Evolutionary conservation across 2,329 filamentous ascomycete genomes (phyloP).

Genomic region (Botrytis tulipae): DNA sequence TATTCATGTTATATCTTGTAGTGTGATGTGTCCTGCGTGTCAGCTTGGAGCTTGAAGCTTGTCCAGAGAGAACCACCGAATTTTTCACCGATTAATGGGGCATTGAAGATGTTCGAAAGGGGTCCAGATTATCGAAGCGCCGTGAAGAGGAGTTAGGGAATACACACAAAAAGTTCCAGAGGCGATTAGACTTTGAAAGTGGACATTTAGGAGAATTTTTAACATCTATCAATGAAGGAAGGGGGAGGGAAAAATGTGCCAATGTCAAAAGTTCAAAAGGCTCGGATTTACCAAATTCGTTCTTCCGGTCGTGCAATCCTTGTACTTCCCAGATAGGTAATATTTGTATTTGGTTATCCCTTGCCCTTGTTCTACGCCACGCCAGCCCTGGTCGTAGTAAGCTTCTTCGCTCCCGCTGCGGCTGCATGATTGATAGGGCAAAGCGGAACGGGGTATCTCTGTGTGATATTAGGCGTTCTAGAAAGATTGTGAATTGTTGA

Average conservation of each 20-base stretch:
- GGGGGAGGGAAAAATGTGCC: neutral
- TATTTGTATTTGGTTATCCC: neutral
- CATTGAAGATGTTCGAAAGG: constrained; percentile 4
- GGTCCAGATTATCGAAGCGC: constrained; percentile 15
- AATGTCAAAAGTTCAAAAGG: constrained; percentile 4
- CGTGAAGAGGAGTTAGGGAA: neutral
- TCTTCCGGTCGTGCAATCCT: constrained; percentile 9
- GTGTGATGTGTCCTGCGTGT: constrained; percentile 16
- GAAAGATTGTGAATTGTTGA: constrained; percentile 6
- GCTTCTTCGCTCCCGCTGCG: constrained; percentile 5
- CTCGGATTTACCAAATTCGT: constrained; percentile 17
- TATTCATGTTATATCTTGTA: neutral
- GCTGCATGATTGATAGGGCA: constrained; percentile 6
- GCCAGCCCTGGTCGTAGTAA: neutral
- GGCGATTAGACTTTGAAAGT: constrained; percentile 12
- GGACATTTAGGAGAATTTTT: constrained; percentile 6
- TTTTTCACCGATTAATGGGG: constrained; percentile 10
- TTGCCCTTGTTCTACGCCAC: neutral
- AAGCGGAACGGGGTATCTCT: neutral
- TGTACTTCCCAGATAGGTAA: neutral
- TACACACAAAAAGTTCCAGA: constrained; percentile 2
- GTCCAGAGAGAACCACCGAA: constrained; percentile 3
- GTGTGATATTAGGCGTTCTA: neutral
- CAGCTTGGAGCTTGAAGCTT: neutral
- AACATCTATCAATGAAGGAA: neutral